Evolutionary conservation across 306 rosid genomes (phyloP).

Genomic region (Cicer bijugum): DNA sequence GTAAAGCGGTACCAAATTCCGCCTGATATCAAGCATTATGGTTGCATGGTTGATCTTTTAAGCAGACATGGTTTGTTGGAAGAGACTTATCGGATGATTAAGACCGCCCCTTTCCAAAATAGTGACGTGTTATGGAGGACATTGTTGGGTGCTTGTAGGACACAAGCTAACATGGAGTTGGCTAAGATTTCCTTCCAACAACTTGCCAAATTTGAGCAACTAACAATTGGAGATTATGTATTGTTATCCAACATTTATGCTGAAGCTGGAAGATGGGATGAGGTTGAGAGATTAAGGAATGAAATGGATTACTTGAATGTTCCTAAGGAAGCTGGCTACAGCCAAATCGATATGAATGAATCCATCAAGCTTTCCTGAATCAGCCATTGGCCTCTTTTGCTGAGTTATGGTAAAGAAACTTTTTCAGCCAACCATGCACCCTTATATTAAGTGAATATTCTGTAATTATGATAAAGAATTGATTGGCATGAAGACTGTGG

Average conservation of each 20-base stretch:
- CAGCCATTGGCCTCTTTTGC: constrained; percentile 7
- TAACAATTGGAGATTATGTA: constrained; percentile 67
- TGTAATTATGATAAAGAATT: background rate
- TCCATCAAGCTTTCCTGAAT: constrained; percentile 7
- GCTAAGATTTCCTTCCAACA: constrained; percentile 64
- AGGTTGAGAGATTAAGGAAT: constrained; percentile 63
- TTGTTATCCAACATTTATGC: constrained; percentile 72
- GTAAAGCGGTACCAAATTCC: constrained; percentile 47
- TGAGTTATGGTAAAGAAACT: background rate
- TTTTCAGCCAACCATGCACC: background rate
- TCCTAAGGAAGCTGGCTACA: constrained; percentile 58
- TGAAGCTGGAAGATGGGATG: constrained; percentile 68
- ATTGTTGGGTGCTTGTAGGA: constrained; percentile 69
- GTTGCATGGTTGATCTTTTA: constrained; percentile 75
- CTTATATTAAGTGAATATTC: background rate
- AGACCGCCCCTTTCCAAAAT: constrained; percentile 40
- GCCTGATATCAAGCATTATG: constrained; percentile 68
- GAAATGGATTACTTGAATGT: constrained; percentile 55
- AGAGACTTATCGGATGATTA: constrained; percentile 61
- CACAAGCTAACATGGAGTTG: constrained; percentile 57
- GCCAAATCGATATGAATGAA: constrained; percentile 53
- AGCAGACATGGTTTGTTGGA: constrained; percentile 67
- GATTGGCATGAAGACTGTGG: background rate
- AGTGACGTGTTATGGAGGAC: constrained; percentile 66
- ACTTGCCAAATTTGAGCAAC: constrained; percentile 54